Conservation (phyloP, 73 alveolate species). For the Blepharisma japonicum region DNA sequence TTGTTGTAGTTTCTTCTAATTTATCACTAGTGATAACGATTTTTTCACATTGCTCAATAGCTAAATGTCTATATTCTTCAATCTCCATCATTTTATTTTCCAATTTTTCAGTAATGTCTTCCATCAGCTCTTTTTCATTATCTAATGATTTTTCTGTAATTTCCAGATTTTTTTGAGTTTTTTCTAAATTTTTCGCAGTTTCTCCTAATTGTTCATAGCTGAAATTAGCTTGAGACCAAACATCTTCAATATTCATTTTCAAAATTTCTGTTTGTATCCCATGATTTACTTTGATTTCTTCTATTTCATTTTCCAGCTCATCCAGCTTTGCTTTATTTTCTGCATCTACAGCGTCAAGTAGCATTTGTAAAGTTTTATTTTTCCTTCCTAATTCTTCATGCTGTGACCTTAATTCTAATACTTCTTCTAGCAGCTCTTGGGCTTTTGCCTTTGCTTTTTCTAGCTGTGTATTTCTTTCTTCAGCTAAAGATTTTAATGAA, state of each 20-base stretch:
- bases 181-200: not conserved
- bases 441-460: not conserved
- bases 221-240: not conserved
- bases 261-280: not conserved
- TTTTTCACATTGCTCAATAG: not conserved
- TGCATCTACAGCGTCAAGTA: not conserved
- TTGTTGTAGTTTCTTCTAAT: not conserved
- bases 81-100: not conserved
- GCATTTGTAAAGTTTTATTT: slow-evolving; percentile 29
- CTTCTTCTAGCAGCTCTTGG: slow-evolving; percentile 3
- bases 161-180: not conserved
- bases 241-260: slow-evolving; percentile 11
- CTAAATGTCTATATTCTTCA: not conserved
- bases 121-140: not conserved
- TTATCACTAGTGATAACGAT: not conserved
- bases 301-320: not conserved
- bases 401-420: not conserved
- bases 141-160: not conserved
- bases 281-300: not conserved
- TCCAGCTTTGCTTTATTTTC: not conserved
- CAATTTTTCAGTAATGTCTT: not conserved
- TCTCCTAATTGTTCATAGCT: not conserved
- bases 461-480: not conserved
- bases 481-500: not conserved
- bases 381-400: slow-evolving; percentile 12